A percentile compares a stretch with the other conserved stretches of the same genome.
These are phyloP conservation scores for Backusella tarrabulga DNA, from an alignment of 192 early-diverging fungal species.

Conservation along the genomic window DNA sequence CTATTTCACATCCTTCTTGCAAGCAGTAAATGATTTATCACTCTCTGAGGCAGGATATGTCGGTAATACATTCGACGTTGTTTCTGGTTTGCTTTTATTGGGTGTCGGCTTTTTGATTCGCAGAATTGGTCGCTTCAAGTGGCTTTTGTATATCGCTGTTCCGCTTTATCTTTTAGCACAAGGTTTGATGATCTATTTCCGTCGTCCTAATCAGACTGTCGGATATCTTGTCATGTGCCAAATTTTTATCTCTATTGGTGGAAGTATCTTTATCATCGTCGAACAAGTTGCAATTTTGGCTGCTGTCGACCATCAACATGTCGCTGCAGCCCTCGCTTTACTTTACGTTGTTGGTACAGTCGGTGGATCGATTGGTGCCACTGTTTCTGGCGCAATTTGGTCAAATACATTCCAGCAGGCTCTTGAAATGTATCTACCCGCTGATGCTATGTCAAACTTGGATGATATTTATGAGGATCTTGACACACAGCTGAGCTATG, in stretches of 20 bases:
- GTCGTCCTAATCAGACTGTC: not conserved
- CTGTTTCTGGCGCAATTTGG: slow-evolving; percentile 11
- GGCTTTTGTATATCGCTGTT: not conserved
- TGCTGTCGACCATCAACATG: slow-evolving; percentile 6
- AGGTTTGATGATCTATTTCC: slow-evolving; percentile 3
- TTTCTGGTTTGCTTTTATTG: not conserved
- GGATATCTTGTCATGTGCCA: slow-evolving; percentile 5
- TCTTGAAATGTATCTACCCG: not conserved
- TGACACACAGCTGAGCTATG: slow-evolving; percentile 9
- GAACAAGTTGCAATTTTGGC: slow-evolving; percentile 12
- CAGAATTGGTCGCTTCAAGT: not conserved
- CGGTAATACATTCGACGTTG: not conserved
- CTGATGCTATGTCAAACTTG: not conserved
- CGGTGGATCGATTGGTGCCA: not conserved
- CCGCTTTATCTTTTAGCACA: not conserved
- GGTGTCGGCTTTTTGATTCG: not conserved
- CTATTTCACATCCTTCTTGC: not conserved
- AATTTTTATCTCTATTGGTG: slow-evolving; percentile 12
- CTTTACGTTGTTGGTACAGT: not conserved
- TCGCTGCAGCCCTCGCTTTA: slow-evolving; percentile 3
- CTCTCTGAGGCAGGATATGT: not conserved
- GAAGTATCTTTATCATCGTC: slow-evolving; percentile 6
- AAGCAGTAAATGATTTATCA: not conserved
- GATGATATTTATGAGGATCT: slow-evolving; percentile 3
- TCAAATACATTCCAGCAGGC: slow-evolving; percentile 7